Evolutionary conservation across 768 basidiomycete genomes (phyloP), one percentile per base, ranked within the genome.

Genomic region (Mycena leptocephala): DNA sequence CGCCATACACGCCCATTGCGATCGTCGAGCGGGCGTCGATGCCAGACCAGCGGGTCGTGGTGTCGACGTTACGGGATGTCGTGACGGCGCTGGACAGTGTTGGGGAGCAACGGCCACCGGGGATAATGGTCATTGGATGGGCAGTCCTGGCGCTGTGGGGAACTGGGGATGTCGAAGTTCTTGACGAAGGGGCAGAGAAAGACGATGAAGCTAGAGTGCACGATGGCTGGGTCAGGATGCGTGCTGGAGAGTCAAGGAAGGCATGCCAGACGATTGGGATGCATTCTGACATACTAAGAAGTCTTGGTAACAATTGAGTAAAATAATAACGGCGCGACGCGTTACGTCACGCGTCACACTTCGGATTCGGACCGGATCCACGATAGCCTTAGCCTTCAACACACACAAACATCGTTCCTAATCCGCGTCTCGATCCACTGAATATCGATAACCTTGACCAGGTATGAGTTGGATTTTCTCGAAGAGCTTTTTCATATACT

Each of bases 61-160:
- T 89, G 33, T 95, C 94, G 22, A 99, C 97, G 1, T 82, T 99
- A 62, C 88, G 85, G 69, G 89, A 94, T 79, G 91, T 99, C 46
- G 91, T 90, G 20, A 84, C 84, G 22, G 96, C 95, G 2, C 82
- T 99, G 82, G 93, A 94, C 70, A 91, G 90, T 75, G 86, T 90
- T 2, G 96, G 95, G 10, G 95, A 96, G 79, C 97, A 99, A 83
- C 86, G 97, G 41, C 97, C 97, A 22, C 98, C 98, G 0, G 98
- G 97, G 11, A 97, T 99, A 95, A 95, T 99, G 82, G 89, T 99
- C 35, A 89, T 99, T 79, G 98, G 98, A 2, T 99, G 97, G 97
- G 90, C 94, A 3, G 94, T 95, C 13, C 82, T 97, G 76, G 93
- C 95, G 46, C 85, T 99, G 56, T 93, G 95, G 83, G 93, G 91